Base-by-base conservation (phyloP, 768 basidiomycete species). In the Boletus rex-veris region DNA sequence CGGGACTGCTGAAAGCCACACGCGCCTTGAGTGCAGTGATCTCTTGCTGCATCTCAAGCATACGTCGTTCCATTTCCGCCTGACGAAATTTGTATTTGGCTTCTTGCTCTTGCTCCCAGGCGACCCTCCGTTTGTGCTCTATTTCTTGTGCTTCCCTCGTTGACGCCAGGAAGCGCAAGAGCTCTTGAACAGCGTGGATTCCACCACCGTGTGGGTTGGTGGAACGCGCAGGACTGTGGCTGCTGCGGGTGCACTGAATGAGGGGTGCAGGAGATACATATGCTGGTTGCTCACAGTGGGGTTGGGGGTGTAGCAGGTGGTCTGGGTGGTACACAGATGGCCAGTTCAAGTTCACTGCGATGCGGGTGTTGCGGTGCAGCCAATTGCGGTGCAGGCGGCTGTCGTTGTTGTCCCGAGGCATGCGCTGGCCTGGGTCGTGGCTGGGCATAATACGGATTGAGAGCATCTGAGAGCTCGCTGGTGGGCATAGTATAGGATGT, bases 381-480 rank as follows among this genome's bases (percentile, higher is more conserved):
- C 26, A 64, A 64, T 7, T 67, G 65, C 37, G 66, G 59, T 3
- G 66, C 59, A 40, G 73, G 68, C 7, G 62, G 49, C 31, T 26
- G 63, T 57, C 9, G 71, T 53, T 45, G 70, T 28, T 44, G 54
- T 41, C 30, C 51, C 7, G 55, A 30, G n/a, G 18, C 39, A 9
- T 61, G 59, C 0, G 63, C 54, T 3, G 64, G 53, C 39, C 75
- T 67, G 18, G 68, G 59, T 56, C 78, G 71, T 16, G 73, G 62
- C 48, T 80, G 79, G 35, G 75, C 76, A 53, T 80, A 75, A 64
- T 82, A 75, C 11, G 87, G 87, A 67, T 90, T 90, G 62, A 90
- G 83, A 6, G 88, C 88, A 65, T 90, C 83, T 9, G 84, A 85
- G 52, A 90, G 81, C 69, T 90, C 86, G 74, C 86, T 90, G 55